Evolutionary conservation across 2,329 filamentous ascomycete genomes (phyloP).

Genomic region (Orbilia brochopaga): DNA sequence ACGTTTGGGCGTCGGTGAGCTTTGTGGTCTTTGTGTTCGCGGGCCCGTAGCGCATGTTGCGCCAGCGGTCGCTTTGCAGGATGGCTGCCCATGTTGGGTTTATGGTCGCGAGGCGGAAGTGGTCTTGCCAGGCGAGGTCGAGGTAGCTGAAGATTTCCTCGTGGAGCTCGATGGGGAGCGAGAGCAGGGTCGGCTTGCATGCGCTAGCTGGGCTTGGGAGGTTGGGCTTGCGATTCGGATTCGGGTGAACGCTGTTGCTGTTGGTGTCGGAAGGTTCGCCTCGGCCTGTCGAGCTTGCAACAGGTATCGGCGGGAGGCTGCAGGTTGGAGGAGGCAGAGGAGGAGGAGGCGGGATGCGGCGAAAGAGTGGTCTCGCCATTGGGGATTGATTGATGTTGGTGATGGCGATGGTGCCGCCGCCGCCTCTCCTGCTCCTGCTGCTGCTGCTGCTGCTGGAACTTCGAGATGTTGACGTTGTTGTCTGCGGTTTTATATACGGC

Average conservation of each 20-base stretch:
- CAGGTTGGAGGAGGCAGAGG: too few species aligned
- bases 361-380: too few species aligned
- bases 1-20: background rate
- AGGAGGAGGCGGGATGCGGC: too few species aligned
- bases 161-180: conserved; percentile 28
- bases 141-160: conserved; percentile 16
- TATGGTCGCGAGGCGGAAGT: conserved; percentile 9
- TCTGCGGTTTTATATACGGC: background rate
- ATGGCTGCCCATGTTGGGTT: conserved; percentile 5
- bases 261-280: too few species aligned
- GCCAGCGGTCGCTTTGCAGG: conserved; percentile 1
- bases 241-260: too few species aligned
- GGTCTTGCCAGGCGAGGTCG: conserved; percentile 21
- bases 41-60: background rate
- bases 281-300: too few species aligned
- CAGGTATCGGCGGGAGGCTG: too few species aligned
- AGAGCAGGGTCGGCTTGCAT: conserved; percentile 5
- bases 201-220: background rate
- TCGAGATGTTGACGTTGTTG: background rate
- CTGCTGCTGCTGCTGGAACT: too few species aligned
- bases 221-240: background rate
- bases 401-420: too few species aligned
- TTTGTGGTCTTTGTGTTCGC: background rate
- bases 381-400: too few species aligned
- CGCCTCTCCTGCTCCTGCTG: too few species aligned